A percentile compares a stretch with the other conserved stretches of the same genome.
phyloP scores from a whole-genome alignment of 2,329 filamentous ascomycete genomes.

The Arthrobotrys musiformis region DNA sequence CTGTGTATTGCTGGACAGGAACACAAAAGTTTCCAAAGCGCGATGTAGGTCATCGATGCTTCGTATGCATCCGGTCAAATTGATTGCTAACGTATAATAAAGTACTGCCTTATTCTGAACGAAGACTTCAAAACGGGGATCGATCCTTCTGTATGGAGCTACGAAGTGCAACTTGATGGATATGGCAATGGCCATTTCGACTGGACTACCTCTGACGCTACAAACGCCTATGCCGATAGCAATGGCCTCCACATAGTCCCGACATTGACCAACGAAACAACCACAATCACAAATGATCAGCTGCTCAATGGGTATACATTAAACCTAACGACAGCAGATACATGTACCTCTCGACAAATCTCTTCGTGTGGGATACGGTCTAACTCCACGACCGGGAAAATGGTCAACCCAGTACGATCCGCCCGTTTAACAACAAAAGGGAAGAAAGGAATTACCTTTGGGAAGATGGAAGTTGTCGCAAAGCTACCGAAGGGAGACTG shows the following conservation, averaged over 20 bases:
- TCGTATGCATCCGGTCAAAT: background rate
- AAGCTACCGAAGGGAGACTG: conserved; percentile 69
- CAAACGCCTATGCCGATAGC: conserved; percentile 66
- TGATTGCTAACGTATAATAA: background rate
- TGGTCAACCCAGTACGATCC: conserved; percentile 67
- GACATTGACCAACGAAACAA: conserved; percentile 64
- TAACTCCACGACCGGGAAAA: conserved; percentile 64
- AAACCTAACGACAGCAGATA: conserved; percentile 64
- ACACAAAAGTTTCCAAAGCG: conserved; percentile 8
- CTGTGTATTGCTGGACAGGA: conserved; percentile 42
- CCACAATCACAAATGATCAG: conserved; percentile 35
- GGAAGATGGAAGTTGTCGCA: conserved; percentile 68
- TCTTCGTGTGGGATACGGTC: conserved; percentile 63
- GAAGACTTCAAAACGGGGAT: conserved; percentile 66
- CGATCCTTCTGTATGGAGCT: conserved; percentile 66
- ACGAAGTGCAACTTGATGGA: conserved; percentile 65
- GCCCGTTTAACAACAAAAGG: conserved; percentile 67
- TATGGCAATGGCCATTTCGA: conserved; percentile 67
- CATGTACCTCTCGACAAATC: conserved; percentile 63
- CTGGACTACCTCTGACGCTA: conserved; percentile 67
- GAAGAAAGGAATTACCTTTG: conserved; percentile 66
- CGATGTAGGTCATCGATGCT: background rate
- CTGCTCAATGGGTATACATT: conserved; percentile 63
- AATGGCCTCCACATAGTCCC: conserved; percentile 69
- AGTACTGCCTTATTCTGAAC: conserved; percentile 68